Evolutionary conservation across 352 stramenopile species (phyloP), one percentile per base, ranked within the genome.

Genomic region (Aphanomyces stellatus): DNA sequence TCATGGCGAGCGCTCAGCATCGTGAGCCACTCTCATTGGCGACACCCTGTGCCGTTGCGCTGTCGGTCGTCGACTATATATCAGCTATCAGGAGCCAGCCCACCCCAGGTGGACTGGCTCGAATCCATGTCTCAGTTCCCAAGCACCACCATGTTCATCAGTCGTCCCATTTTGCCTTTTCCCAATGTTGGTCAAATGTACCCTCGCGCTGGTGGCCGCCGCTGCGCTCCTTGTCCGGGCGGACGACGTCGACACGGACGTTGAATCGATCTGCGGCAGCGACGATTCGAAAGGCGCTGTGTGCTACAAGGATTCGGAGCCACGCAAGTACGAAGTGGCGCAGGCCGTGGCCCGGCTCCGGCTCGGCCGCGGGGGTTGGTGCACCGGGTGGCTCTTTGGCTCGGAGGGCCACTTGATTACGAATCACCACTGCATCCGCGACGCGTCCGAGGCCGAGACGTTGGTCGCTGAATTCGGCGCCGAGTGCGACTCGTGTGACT

Each of bases 391-490:
- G 81, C 79, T 88, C 33, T 74, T 76, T 73, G 73, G 80, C 31
- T 81, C 76, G 62, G 71, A 85, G 51, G 78, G 80, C 49, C 80
- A 88, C 60, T 65, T 88, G n/a, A 76, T 88, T 42, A 87, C 80
- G 40, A 88, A 88, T 74, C 77, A 87, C 57, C 79, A 85, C 71
- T 81, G 75, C 53, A 80, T 88, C 55, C 70, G 64, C 22, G 72
- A 33, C 65, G 65, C 69, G 41, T 53, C 33, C 42, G 78, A 84
- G 48, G 74, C 73, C 17, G 62, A 75, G 28, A 72, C 42, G 13
- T 72, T 60, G 0, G 62, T 83, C 10, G 65, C 78, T 51, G 75
- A 83, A 49, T 87, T 91, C 60, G 79, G 81, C 72, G 80, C 79
- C 8, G 73, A 88, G 60, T 60, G 55, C 49, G 25, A n/a, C 11